phyloP scores from a whole-genome alignment of 371 early-diverging fungal genomes.

The Rhizomucor miehei region DNA sequence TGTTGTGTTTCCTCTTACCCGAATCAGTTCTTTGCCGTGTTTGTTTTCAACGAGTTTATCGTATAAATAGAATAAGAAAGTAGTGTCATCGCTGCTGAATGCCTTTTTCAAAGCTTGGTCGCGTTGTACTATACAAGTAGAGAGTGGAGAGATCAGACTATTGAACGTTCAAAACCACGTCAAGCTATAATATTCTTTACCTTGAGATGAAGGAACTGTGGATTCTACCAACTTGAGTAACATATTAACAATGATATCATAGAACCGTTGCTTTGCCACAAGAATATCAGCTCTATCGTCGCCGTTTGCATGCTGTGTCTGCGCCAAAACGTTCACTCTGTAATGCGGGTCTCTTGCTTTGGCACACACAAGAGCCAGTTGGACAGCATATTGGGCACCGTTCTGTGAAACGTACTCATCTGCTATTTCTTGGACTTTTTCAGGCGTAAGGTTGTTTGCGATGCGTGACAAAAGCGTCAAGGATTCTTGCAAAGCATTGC shows the following conservation, averaged over 20 bases:
- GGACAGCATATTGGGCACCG: conserved; percentile 31
- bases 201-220: not conserved
- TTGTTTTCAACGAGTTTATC: conserved; percentile 22
- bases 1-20: conserved; percentile 8
- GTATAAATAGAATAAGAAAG: conserved; percentile 28
- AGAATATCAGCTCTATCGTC: conserved; percentile 30
- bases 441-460: conserved; percentile 26
- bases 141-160: too few relatives aligned
- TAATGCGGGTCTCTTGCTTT: conserved; percentile 60
- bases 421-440: conserved; percentile 26
- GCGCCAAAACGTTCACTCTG: conserved; percentile 37
- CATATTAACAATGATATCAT: conserved; percentile 48
- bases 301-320: conserved; percentile 33
- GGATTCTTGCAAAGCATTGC: conserved; percentile 53
- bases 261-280: conserved; percentile 51
- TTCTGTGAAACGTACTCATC: conserved; percentile 18
- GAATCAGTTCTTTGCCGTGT: conserved; percentile 22
- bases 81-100: conserved; percentile 20
- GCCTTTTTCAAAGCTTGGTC: conserved; percentile 18
- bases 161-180: too few relatives aligned
- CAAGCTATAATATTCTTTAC: too few relatives aligned
- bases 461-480: conserved; percentile 46
- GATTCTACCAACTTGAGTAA: conserved; percentile 12
- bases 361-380: conserved; percentile 68
- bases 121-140: too few relatives aligned